These are phyloP conservation scores for Colletotrichum sp. DNA, from an alignment of 2,329 filamentous ascomycete genomes.

Conservation along the genomic window DNA sequence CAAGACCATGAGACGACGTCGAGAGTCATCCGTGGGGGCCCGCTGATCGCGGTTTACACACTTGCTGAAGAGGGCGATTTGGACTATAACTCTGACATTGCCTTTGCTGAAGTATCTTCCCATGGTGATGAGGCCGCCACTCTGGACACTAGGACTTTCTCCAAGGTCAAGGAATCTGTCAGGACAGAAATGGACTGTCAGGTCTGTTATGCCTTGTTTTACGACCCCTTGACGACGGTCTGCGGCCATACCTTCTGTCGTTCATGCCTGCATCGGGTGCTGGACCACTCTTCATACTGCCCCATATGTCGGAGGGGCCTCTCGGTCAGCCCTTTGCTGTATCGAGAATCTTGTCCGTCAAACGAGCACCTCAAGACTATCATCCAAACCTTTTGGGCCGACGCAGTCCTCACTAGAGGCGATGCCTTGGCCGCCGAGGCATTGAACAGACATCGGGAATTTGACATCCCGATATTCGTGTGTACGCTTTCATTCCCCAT, in stretches of 20 bases:
- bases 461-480: conserved; percentile 76
- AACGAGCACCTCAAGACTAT: conserved; percentile 71
- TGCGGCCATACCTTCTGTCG: conserved; percentile 93
- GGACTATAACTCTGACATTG: conserved; percentile 58
- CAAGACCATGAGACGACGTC: conserved; percentile 38
- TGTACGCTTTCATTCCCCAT: conserved; percentile 82
- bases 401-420: conserved; percentile 63
- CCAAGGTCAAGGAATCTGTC: conserved; percentile 63
- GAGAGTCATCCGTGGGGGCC: conserved; percentile 56
- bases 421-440: conserved; percentile 63
- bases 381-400: conserved; percentile 72
- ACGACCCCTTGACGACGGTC: conserved; percentile 81
- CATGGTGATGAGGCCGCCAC: conserved; percentile 27
- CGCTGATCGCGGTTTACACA: conserved; percentile 69
- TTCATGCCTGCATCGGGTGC: conserved; percentile 74
- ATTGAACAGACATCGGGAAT: conserved; percentile 56
- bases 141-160: conserved; percentile 42
- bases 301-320: conserved; percentile 78
- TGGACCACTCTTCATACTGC: conserved; percentile 80
- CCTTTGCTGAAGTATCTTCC: conserved; percentile 43
- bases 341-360: conserved; percentile 45
- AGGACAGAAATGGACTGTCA: conserved; percentile 84
- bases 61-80: conserved; percentile 68
- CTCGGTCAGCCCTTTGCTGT: conserved; percentile 49
- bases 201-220: conserved; percentile 81